Evolutionary conservation across 176 grass and related monocot genomes (phyloP), one percentile per base, ranked within the genome.

Genomic region (Oryza punctata): DNA sequence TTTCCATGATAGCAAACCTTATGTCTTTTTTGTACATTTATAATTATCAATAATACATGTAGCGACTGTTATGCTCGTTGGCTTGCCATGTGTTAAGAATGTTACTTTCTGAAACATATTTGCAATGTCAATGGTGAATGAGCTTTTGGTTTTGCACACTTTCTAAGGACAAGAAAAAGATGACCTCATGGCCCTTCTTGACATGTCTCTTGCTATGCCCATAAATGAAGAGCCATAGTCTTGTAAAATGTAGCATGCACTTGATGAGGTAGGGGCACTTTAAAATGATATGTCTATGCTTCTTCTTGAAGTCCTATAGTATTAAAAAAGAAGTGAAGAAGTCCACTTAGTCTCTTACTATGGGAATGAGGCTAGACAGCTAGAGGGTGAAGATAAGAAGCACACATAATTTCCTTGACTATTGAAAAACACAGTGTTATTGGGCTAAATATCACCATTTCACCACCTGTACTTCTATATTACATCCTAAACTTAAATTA

Each of bases 351-450:
- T 41, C 40, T 41, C 50, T 37, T 66, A 57, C 32, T 46, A 67
- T 35, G 15, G 54, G 52, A 81, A 37, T 49, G 59, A 61, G 69
- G 6, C 74, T 63, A 47, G 27, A n/a, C 38, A 12, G 6, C 74
- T 63, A 47, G 27, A n/a, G 50, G 23, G 19, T 66, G 10, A 59
- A 6, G 1, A 64, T 30, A 73, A 10, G 85, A 60, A 75, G 35
- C 12, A 41, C 44, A 64, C 70, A 60, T 81, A 81, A 13, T 68
- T 81, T 18, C 30, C 46, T 80, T 81, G 44, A 32, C 14, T 86
- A 66, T 60, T 28, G 10, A 52, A 3, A 25, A 21, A 23, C 11
- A 40, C 3, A 27, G n/a, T 47, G 23, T 60, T 41, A 9, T 27
- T 16, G 29, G 10, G 5, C 38, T 18, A 65, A 74, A 75, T 79